phyloP scores from a whole-genome alignment of 805 yeast genomes.

The Hanseniaspora lachancei region DNA sequence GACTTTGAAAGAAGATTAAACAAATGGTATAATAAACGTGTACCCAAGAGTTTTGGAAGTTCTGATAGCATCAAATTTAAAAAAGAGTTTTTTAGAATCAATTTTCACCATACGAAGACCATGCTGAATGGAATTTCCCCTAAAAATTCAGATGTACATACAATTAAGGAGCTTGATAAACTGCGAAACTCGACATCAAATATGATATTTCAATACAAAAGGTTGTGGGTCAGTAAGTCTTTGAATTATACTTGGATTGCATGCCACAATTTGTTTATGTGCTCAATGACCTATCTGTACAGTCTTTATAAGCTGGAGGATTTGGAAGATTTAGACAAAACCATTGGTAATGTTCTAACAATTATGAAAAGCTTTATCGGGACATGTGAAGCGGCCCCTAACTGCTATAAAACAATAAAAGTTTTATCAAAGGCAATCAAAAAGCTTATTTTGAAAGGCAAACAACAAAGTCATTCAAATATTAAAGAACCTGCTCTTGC shows the following conservation, averaged over 20 bases:
- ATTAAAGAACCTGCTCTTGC: constrained; percentile 2
- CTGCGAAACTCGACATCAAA: constrained; percentile 55
- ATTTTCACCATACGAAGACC: constrained; percentile 62
- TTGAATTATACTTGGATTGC: constrained; percentile 90
- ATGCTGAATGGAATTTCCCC: constrained; percentile 71
- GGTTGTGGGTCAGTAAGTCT: constrained; percentile 40
- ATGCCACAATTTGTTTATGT: constrained; percentile 76
- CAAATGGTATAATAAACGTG: constrained; percentile 42
- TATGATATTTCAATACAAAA: constrained; percentile 49
- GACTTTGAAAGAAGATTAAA: constrained; percentile 41
- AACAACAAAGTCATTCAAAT: background rate
- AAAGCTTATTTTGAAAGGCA: constrained; percentile 22
- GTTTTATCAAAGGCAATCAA: constrained; percentile 59
- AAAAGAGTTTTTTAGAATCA: constrained; percentile 53
- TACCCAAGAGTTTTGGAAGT: constrained; percentile 42
- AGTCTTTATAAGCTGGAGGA: constrained; percentile 46
- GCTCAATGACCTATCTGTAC: constrained; percentile 73
- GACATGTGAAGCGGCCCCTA: constrained; percentile 65
- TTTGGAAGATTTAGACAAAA: constrained; percentile 38
- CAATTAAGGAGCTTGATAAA: constrained; percentile 39
- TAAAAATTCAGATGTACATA: constrained; percentile 38
- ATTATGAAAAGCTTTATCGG: constrained; percentile 51
- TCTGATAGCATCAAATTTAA: constrained; percentile 63
- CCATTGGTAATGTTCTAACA: constrained; percentile 37
- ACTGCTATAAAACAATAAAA: constrained; percentile 60